Conservation (phyloP, 352 stramenopile genomes). For the Phytophthora sansomeana region DNA sequence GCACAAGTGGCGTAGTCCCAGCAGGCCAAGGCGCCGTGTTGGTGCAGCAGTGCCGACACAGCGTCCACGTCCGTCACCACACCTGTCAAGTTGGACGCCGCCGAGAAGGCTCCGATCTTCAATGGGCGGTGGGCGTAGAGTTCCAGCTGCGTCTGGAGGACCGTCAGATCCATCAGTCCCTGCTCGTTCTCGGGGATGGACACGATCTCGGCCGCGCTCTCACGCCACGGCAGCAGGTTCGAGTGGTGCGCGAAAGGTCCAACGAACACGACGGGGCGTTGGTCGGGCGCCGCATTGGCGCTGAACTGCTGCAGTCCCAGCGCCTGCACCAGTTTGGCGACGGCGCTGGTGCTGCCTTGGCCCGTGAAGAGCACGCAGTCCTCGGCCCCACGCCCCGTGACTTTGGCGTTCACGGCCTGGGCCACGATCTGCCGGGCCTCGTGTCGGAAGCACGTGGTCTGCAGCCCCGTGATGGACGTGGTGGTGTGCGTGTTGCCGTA, state of each 20-base stretch:
- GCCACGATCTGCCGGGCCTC: constrained; percentile 96
- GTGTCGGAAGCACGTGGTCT: constrained; percentile 95
- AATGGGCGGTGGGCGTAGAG: constrained; percentile 58
- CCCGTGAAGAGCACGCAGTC: constrained; percentile 97
- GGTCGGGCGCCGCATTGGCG: neutral
- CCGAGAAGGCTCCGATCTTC: constrained; percentile 93
- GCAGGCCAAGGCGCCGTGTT: constrained; percentile 92
- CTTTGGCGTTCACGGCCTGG: constrained; percentile 91
- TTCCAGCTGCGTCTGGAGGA: constrained; percentile 59
- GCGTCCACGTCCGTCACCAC: constrained; percentile 91
- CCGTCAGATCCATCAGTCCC: constrained; percentile 63
- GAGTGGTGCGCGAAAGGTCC: constrained; percentile 98
- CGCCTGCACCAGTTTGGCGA: constrained; percentile 81
- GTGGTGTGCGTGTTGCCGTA: constrained; percentile 99
- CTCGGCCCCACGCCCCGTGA: constrained; percentile 86
- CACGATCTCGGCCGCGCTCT: constrained; percentile 88
- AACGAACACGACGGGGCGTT: constrained; percentile 89
- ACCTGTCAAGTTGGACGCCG: constrained; percentile 96
- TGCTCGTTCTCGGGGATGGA: constrained; percentile 63
- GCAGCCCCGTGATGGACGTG: constrained; percentile 75
- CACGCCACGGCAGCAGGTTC: constrained; percentile 97
- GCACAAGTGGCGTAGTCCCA: constrained; percentile 98
- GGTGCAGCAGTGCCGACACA: constrained; percentile 93
- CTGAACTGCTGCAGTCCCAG: constrained; percentile 61
- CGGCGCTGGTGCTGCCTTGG: constrained; percentile 83